Percentiles rank a stretch among this genome's conserved stretches.
These are phyloP conservation scores for Lactarius trivialis DNA, from an alignment of 768 basidiomycete species.

Conservation along the genomic window DNA sequence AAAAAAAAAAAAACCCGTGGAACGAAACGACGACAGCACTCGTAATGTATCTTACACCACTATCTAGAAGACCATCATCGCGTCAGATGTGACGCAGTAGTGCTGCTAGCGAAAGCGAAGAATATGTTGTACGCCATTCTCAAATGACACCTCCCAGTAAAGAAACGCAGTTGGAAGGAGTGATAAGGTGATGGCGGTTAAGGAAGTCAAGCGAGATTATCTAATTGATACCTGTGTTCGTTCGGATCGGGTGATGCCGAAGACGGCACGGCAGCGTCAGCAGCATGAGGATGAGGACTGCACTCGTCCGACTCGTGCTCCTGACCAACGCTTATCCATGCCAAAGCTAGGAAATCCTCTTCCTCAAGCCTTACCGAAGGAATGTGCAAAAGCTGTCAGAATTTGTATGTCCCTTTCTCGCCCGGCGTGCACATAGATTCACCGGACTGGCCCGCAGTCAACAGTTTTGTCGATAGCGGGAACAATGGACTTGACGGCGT, in stretches of 20 bases:
- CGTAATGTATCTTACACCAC: slow-evolving; percentile 32
- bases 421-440: background rate
- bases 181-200: slow-evolving; percentile 32
- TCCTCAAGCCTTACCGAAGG: slow-evolving; percentile 63
- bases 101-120: slow-evolving; percentile 37
- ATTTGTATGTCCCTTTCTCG: slow-evolving; percentile 52
- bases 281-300: background rate
- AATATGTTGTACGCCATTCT: slow-evolving; percentile 26
- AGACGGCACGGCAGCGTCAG: background rate
- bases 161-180: slow-evolving; percentile 24
- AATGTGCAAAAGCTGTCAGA: slow-evolving; percentile 81
- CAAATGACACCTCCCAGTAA: slow-evolving; percentile 29
- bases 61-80: slow-evolving; percentile 37
- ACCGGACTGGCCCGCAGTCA: slow-evolving; percentile 41
- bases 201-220: background rate
- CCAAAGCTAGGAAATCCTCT: slow-evolving; percentile 43
- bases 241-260: background rate
- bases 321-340: background rate
- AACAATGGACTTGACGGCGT: slow-evolving; percentile 85
- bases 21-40: background rate
- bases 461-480: slow-evolving; percentile 72
- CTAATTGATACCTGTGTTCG: background rate
- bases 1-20: background rate
- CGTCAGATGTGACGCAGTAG: slow-evolving; percentile 26
- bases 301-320: background rate